Evolutionary conservation across 2,329 filamentous ascomycete species (phyloP).

Genomic region (Magnaporthiopsis incrustans): DNA sequence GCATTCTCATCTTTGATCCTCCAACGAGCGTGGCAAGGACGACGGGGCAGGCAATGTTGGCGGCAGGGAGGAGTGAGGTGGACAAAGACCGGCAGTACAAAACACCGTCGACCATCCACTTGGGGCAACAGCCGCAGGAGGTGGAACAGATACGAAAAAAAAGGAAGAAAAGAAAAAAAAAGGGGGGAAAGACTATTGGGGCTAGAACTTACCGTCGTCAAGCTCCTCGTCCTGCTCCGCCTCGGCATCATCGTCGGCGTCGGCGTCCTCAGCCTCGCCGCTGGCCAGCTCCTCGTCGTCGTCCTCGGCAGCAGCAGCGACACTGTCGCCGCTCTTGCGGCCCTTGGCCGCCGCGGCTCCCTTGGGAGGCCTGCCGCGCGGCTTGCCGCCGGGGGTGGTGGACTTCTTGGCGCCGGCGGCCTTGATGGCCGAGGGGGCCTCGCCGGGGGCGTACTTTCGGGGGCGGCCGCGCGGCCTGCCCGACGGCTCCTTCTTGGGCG

Average conservation of each 20-base stretch:
- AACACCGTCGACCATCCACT: background rate
- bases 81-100: background rate
- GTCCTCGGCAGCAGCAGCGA: background rate
- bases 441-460: slow-evolving; percentile 11
- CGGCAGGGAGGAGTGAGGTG: too few species aligned
- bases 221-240: slow-evolving; percentile 6
- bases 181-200: too few species aligned
- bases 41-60: background rate
- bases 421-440: slow-evolving; percentile 14
- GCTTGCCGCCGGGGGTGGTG: slow-evolving; percentile 4
- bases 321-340: slow-evolving; percentile 5
- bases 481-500: slow-evolving; percentile 15
- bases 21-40: background rate
- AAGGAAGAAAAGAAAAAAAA: too few species aligned
- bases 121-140: background rate
- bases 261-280: slow-evolving; percentile 6
- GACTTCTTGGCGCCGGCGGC: slow-evolving; percentile 2
- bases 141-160: too few species aligned
- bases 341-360: background rate
- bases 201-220: slow-evolving; percentile 7
- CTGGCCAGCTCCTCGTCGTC: slow-evolving; percentile 20
- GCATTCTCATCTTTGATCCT: background rate
- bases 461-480: slow-evolving; percentile 17
- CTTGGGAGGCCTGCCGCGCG: slow-evolving; percentile 9
- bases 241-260: slow-evolving; percentile 4